Percentiles rank a stretch among this genome's conserved stretches.
These are phyloP conservation scores for Colletotrichum musae DNA, from an alignment of 2,329 filamentous ascomycete species.

Conservation along the genomic window DNA sequence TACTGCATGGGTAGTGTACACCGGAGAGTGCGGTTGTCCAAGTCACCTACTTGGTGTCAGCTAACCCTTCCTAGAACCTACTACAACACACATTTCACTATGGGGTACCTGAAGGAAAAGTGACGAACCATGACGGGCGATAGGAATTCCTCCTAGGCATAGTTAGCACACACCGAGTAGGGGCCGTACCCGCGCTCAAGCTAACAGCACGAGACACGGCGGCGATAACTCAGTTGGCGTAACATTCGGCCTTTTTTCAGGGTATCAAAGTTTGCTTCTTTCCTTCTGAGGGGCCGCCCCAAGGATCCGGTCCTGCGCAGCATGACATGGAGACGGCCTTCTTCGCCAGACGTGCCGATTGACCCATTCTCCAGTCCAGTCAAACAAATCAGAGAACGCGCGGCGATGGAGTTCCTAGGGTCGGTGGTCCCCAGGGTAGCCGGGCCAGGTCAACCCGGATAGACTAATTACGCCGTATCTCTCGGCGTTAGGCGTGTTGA, in stretches of 20 bases:
- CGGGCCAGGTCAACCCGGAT: slow-evolving; percentile 33
- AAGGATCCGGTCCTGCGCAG: slow-evolving; percentile 33
- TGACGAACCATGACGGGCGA: no score
- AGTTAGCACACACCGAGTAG: no score
- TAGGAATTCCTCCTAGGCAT: no score
- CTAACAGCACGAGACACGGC: background rate
- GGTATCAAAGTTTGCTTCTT: slow-evolving; percentile 27
- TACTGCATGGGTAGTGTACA: background rate
- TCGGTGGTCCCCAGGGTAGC: slow-evolving; percentile 20
- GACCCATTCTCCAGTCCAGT: slow-evolving; percentile 26
- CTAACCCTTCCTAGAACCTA: no score
- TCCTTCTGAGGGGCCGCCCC: slow-evolving; percentile 12
- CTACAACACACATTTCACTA: no score
- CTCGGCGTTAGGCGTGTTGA: slow-evolving; percentile 21
- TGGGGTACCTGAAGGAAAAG: no score
- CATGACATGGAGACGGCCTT: slow-evolving; percentile 26
- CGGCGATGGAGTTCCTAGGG: slow-evolving; percentile 30
- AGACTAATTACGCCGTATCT: slow-evolving; percentile 37
- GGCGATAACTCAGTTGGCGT: slow-evolving; percentile 23
- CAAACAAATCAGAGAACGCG: slow-evolving; percentile 30
- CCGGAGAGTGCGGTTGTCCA: no score
- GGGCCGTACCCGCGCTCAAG: no score
- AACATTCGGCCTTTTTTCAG: slow-evolving; percentile 23
- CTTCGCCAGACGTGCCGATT: slow-evolving; percentile 38
- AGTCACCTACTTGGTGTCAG: no score